Base-by-base conservation (phyloP, 2,329 filamentous ascomycete genomes). In the Penicillium sp. region DNA sequence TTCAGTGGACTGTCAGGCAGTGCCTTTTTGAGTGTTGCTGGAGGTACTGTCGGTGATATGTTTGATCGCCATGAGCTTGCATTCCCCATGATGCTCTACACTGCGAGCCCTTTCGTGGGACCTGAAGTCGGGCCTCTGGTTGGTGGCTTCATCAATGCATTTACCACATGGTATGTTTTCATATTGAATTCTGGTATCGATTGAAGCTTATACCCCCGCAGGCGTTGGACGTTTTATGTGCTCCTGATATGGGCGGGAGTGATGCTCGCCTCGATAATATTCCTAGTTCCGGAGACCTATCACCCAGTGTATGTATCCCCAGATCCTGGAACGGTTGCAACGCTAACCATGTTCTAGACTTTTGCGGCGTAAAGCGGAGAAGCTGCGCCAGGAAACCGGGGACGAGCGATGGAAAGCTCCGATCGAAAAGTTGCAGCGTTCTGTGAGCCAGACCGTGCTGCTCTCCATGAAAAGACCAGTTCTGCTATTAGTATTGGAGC, bases 261-360 rank as follows among this genome's bases (percentile, higher is more conserved):
- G 8, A 75, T 91, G 67, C 80, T 91, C 50, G 70, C 81, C 12
- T 77, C 85, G 58, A 87, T 96, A 52, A 70, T 87, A 35, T 71
- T 91, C 35, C 80, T 92, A 43, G 91, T 96, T 3, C 93, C 92
- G 6, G 92, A 97, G 77, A 97, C 92, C 1, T 96, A 94, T 72
- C 90, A 82, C 61, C 83, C 83, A 23, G 83, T 75, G 71, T 74
- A 70, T 56, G 73, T 67, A 25, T 42, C 13, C 8, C 27, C 19
- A 15, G 9, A 10, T n/a, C 15, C 12, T 35, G 41, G 21, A 23
- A 46, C 29, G 29, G 4, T 27, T 10, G 13, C 43, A 15, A 57
- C 42, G 87, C 63, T 85, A 84, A n/a, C 81, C 50, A 29, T 17
- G 13, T 19, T 52, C 17, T 57, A 76, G 74, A 17, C 77, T 94